Evolutionary conservation across 164 flowering plant genomes (phyloP).

Genomic region (Vitis amurensis): DNA sequence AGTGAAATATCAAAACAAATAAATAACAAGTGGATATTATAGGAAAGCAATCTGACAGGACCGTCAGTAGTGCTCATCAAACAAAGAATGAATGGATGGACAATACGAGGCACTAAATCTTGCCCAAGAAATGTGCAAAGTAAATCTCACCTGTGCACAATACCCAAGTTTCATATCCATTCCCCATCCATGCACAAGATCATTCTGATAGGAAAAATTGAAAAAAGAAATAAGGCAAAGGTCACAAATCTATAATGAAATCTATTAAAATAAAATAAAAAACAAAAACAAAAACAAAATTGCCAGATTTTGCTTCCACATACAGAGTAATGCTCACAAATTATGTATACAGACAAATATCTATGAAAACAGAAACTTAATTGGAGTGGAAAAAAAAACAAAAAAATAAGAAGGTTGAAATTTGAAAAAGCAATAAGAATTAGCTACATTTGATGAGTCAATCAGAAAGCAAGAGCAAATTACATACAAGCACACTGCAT

Average conservation of each 20-base stretch:
- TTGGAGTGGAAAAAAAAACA: no score
- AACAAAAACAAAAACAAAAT: background rate
- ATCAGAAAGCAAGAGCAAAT: background rate
- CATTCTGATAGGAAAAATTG: slow-evolving; percentile 57
- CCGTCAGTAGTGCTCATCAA: background rate
- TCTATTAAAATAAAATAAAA: background rate
- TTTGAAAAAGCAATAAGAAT: background rate
- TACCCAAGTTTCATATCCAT: slow-evolving; percentile 98
- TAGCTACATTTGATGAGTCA: background rate
- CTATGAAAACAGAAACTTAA: background rate
- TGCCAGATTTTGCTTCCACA: background rate
- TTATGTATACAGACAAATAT: background rate
- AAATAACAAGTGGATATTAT: background rate
- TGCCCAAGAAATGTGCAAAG: background rate
- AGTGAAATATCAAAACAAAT: background rate
- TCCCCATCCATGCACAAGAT: slow-evolving; percentile 98
- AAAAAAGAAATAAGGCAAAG: slow-evolving; percentile 4
- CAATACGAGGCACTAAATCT: background rate
- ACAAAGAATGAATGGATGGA: background rate
- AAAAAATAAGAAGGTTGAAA: background rate
- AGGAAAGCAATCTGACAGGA: background rate
- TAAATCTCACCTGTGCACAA: slow-evolving; percentile 83
- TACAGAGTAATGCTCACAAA: background rate
- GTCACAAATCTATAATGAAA: background rate
- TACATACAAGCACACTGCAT: background rate